phyloP scores from a whole-genome alignment of 306 rosid genomes.

The Vachellia pachyceras region DNA sequence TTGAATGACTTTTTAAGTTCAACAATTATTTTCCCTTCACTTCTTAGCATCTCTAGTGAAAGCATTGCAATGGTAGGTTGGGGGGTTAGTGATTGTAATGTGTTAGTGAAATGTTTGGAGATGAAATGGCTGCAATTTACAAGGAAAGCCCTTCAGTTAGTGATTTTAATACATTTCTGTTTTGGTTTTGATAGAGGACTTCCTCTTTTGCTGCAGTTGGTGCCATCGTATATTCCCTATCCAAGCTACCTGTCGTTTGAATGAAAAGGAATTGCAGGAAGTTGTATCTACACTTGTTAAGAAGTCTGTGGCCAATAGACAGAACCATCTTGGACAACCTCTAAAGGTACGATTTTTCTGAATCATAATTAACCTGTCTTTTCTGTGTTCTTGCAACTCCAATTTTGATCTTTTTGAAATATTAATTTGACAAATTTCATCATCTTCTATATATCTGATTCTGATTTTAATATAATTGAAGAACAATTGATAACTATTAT shows the following conservation, averaged over 20 bases:
- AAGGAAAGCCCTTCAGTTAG: not conserved
- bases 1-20: not conserved
- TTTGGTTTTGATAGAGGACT: conserved; percentile 30
- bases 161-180: conserved; percentile 18
- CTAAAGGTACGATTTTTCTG: conserved; percentile 62
- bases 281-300: conserved; percentile 76
- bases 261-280: conserved; percentile 70
- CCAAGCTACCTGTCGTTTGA: conserved; percentile 82
- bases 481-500: not conserved
- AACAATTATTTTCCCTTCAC: not conserved
- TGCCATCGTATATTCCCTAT: conserved; percentile 92
- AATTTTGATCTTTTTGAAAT: not conserved
- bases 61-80: not conserved
- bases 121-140: not conserved
- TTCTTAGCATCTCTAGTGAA: not conserved
- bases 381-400: not conserved
- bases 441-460: not conserved
- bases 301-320: conserved; percentile 59
- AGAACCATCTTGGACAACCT: conserved; percentile 59
- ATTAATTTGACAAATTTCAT: conserved; percentile 18
- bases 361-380: not conserved
- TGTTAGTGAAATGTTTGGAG: not conserved
- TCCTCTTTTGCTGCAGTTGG: conserved; percentile 70
- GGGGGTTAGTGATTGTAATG: not conserved
- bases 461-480: not conserved